Evolutionary conservation across 768 basidiomycete species (phyloP).

Genomic region (Xerocomellus chrysenteron): DNA sequence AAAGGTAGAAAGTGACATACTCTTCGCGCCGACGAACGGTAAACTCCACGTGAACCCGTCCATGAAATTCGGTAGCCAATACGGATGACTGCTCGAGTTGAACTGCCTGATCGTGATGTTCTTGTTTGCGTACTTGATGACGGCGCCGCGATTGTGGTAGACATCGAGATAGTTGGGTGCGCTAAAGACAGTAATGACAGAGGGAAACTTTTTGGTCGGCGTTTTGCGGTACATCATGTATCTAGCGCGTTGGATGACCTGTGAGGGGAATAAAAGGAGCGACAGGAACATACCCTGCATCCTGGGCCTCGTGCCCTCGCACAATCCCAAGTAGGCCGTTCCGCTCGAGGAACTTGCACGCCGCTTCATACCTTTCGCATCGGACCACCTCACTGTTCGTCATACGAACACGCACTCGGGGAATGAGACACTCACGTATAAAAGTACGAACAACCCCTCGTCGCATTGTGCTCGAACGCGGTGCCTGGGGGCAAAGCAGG

Average conservation of each 20-base stretch:
- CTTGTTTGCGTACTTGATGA: constrained; percentile 97
- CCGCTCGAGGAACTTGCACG: constrained; percentile 90
- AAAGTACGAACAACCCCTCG: constrained; percentile 88
- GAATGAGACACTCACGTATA: constrained; percentile 66
- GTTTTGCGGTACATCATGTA: constrained; percentile 97
- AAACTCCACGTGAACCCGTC: constrained; percentile 99
- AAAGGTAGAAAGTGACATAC: constrained; percentile 46
- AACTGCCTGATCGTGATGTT: constrained; percentile 95
- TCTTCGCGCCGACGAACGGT: constrained; percentile 97
- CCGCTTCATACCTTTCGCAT: constrained; percentile 73
- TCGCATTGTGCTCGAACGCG: constrained; percentile 76
- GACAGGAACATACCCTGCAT: constrained; percentile 68
- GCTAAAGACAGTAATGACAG: constrained; percentile 97
- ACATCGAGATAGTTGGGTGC: constrained; percentile 98
- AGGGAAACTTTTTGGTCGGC: constrained; percentile 91
- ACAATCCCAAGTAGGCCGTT: constrained; percentile 91
- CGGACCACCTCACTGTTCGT: not conserved
- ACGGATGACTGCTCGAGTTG: constrained; percentile 77
- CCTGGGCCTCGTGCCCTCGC: constrained; percentile 97
- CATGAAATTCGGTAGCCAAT: constrained; percentile 98
- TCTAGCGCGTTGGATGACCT: constrained; percentile 34
- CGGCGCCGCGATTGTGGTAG: constrained; percentile 94
- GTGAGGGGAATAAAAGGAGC: not conserved
- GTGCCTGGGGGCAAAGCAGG: constrained; percentile 55
- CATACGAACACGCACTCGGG: not conserved